Evolutionary conservation across 345 rosid species (phyloP), one percentile per base, ranked within the genome.

Genomic region (Camelina neglecta): DNA sequence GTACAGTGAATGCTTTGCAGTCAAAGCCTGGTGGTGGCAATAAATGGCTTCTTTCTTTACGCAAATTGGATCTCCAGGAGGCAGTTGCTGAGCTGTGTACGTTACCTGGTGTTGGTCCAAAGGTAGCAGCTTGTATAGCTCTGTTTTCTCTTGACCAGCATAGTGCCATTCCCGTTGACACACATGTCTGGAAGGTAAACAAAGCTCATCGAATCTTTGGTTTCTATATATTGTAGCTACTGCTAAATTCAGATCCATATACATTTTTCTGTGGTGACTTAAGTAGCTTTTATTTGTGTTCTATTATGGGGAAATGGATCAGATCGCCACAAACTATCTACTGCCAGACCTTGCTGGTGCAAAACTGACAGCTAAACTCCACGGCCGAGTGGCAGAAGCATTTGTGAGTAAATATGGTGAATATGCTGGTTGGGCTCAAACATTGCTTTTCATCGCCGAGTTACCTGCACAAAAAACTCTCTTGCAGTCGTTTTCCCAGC

Each of bases 381-480:
- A 84, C 78, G 60, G 74, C 74, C 81, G 82, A 73, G 98, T 94
- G 56, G 90, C 96, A 18, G 96, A 90, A 80, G 97, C 97, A n/a
- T 94, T 92, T 83, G 97, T 90, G 79, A 82, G 80, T 75, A 94
- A 86, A 75, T 94, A 94, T 71, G 97, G 96, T 12, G 87, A 86
- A 67, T 89, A 90, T 86, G 97, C 98, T 64, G 98, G 96, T 68
- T 92, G 97, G 96, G 98, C 98, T 57, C 97, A 94, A 74, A 94
- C 96, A 60, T 75, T 90, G 66, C 93, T 94, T 57, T 94, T 94
- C 81, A 83, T 92, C 53, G 95, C 97, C 1, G 97, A 94, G 65
- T 78, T 94, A 78, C 96, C 98, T 67, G 71, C 97, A 53, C 98
- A 94, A 35, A 92, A 88, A 66, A 81, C 89, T 47, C 81, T 86